Conservation (phyloP, 768 basidiomycete species). For the Rubroboletus satanas region DNA sequence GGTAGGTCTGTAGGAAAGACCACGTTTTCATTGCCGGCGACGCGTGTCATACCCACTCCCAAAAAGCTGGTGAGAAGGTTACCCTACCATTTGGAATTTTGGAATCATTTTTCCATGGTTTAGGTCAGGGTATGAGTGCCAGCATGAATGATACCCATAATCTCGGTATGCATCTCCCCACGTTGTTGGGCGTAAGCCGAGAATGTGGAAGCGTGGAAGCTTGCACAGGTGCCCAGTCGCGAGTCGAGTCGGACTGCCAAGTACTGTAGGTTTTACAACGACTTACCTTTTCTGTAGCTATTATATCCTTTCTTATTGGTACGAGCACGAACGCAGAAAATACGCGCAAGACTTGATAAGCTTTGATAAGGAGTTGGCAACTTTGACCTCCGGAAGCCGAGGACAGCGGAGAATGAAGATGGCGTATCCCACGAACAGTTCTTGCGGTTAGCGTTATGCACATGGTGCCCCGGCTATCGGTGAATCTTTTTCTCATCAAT, state of each 20-base stretch:
- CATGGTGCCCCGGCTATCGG: not conserved
- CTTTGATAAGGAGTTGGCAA: slow-evolving; percentile 64
- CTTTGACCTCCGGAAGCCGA: slow-evolving; percentile 65
- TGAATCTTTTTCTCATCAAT: not conserved
- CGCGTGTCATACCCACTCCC: slow-evolving; percentile 67
- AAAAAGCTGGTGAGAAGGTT: slow-evolving; percentile 50
- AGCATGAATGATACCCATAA: slow-evolving; percentile 76
- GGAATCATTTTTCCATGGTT: not conserved
- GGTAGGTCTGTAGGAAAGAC: slow-evolving; percentile 54
- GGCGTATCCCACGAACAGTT: slow-evolving; percentile 37
- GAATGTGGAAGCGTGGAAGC: slow-evolving; percentile 40
- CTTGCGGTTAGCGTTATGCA: slow-evolving; percentile 23
- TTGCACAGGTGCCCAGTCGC: slow-evolving; percentile 33
- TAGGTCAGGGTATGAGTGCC: slow-evolving; percentile 75
- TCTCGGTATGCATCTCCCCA: slow-evolving; percentile 38
- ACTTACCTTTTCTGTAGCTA: not conserved
- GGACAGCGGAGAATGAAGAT: slow-evolving; percentile 38
- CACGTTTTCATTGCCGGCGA: slow-evolving; percentile 77
- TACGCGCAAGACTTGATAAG: slow-evolving; percentile 70
- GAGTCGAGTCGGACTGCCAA: no score
- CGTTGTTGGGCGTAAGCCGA: slow-evolving; percentile 47
- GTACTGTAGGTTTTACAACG: slow-evolving; percentile 30
- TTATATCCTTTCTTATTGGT: slow-evolving; percentile 37
- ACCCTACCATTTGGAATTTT: not conserved
- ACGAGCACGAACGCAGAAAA: slow-evolving; percentile 62